These are phyloP conservation scores for Neurospora terricola DNA, from an alignment of 495 filamentous ascomycete genomes.

Conservation along the genomic window DNA sequence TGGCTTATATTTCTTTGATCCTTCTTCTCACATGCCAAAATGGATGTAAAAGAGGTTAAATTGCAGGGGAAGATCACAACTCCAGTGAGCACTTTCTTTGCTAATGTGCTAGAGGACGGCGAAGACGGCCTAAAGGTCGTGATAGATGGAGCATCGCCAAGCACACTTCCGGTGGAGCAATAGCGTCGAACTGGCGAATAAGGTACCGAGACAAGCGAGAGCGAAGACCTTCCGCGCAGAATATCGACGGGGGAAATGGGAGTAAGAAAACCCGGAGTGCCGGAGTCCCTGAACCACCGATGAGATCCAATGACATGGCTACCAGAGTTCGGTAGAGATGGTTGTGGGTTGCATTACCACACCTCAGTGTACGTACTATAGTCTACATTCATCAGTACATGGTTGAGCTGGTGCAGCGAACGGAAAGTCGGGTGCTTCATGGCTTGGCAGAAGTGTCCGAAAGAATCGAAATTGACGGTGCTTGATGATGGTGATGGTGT, in stretches of 20 bases:
- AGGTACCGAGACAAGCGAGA: conserved; percentile 7
- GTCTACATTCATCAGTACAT: neutral
- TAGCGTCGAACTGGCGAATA: neutral
- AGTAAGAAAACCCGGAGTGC: neutral
- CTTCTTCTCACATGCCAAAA: neutral
- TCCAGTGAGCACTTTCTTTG: neutral
- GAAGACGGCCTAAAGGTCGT: neutral
- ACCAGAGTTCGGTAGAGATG: neutral
- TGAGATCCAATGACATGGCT: conserved; percentile 1
- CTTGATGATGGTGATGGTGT: neutral
- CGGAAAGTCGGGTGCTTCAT: neutral
- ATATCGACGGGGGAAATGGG: neutral
- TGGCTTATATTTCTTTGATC: neutral
- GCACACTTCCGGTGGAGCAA: neutral
- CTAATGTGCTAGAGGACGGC: neutral
- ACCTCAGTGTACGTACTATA: neutral
- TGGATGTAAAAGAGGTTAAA: neutral
- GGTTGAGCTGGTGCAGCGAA: neutral
- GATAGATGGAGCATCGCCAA: neutral
- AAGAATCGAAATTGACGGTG: neutral
- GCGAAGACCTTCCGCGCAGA: neutral
- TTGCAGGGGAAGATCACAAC: neutral
- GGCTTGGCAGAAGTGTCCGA: neutral
- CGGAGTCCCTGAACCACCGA: neutral
- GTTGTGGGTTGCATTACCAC: neutral